phyloP scores from a whole-genome alignment of 179 eudicot genomes.

The Spergularia azorica region DNA sequence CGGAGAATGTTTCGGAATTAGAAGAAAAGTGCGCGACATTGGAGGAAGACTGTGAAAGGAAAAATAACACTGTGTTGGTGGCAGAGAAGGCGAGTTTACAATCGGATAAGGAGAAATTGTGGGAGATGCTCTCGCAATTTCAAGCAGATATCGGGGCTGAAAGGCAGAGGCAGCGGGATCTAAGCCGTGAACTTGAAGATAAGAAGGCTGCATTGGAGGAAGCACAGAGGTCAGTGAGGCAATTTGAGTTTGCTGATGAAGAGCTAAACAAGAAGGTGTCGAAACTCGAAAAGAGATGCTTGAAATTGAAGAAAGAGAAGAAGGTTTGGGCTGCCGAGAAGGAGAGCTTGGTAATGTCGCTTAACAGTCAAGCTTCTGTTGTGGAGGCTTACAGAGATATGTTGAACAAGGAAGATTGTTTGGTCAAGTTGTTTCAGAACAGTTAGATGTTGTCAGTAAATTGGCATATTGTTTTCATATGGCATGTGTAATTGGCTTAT shows the following conservation, averaged over 20 bases:
- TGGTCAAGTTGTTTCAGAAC: background rate
- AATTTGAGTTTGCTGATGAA: background rate
- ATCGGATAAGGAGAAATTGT: background rate
- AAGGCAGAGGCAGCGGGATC: background rate
- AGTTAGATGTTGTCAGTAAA: background rate
- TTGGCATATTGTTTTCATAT: background rate
- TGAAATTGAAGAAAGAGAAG: background rate
- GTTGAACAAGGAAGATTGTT: constrained; percentile 13
- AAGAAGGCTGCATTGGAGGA: no score
- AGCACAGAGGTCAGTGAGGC: no score
- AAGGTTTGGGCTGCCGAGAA: background rate
- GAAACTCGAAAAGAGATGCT: background rate
- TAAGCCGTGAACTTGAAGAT: background rate
- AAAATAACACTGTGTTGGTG: no score
- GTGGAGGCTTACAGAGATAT: constrained; percentile 8
- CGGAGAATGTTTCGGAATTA: background rate
- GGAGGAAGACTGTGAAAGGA: background rate
- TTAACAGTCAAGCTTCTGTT: background rate
- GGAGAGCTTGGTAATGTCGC: background rate
- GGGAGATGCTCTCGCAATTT: background rate
- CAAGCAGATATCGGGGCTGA: no score
- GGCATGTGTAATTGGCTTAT: background rate
- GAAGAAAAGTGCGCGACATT: background rate
- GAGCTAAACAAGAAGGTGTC: background rate
- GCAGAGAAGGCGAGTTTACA: no score